Percentiles rank a stretch among this genome's conserved stretches.
These are phyloP conservation scores for Penicillium sp. DNA, from an alignment of 2,329 filamentous ascomycete genomes.

Conservation along the genomic window DNA sequence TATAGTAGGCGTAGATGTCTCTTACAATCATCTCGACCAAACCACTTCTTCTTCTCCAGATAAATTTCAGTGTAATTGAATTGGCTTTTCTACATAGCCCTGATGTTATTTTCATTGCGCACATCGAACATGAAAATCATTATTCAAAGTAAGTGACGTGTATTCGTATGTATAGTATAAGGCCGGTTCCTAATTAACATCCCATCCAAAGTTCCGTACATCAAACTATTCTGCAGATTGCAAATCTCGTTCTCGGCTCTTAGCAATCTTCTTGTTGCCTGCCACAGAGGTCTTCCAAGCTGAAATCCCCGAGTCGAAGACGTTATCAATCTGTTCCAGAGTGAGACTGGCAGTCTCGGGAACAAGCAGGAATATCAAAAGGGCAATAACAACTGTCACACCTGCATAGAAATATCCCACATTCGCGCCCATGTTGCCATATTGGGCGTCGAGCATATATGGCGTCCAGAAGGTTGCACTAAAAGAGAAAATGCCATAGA, in stretches of 20 bases:
- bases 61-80: too few species aligned
- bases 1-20: too few species aligned
- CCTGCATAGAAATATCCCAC: conserved; percentile 34
- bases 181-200: not conserved
- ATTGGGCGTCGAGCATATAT: conserved; percentile 24
- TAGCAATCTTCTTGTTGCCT: conserved; percentile 15
- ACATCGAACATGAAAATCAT: not conserved
- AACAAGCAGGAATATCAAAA: conserved; percentile 21
- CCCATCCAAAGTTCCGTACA: not conserved
- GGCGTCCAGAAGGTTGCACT: conserved; percentile 26
- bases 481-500: conserved; percentile 27
- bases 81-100: too few species aligned
- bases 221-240: not conserved
- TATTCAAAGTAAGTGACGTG: not conserved
- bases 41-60: too few species aligned
- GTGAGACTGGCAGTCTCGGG: conserved; percentile 29
- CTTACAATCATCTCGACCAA: too few species aligned
- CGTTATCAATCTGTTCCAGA: conserved; percentile 31
- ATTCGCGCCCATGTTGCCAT: conserved; percentile 29
- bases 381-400: conserved; percentile 17
- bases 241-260: not conserved
- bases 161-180: not conserved
- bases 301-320: conserved; percentile 19
- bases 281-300: conserved; percentile 27
- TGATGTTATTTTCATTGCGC: too few species aligned